Percentiles rank a stretch among this genome's conserved stretches.
phyloP scores from a whole-genome alignment of 257 asterid genomes.

The Solanum virginianum region DNA sequence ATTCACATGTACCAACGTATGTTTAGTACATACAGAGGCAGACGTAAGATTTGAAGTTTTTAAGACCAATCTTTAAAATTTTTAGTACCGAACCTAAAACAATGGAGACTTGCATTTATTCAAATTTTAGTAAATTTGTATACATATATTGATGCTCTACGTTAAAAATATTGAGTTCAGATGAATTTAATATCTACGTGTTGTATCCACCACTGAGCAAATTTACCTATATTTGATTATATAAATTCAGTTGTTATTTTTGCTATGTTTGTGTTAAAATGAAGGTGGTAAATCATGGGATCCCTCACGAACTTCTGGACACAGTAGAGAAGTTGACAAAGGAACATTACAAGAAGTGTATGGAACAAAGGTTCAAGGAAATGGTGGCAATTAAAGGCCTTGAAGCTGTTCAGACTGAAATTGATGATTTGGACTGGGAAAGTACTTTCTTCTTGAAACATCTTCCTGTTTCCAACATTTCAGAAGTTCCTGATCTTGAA shows the following conservation, averaged over 20 bases:
- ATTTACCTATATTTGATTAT: background rate
- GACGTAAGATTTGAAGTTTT: background rate
- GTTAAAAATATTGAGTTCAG: background rate
- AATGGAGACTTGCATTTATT: no score
- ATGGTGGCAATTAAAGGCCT: slow-evolving; percentile 58
- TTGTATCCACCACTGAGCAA: background rate
- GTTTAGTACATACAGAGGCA: rapidly evolving
- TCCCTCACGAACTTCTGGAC: slow-evolving; percentile 45
- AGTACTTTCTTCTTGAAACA: slow-evolving; percentile 55
- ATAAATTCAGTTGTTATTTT: background rate
- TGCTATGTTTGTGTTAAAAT: background rate
- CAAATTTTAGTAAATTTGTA: background rate
- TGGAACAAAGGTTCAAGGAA: slow-evolving; percentile 53
- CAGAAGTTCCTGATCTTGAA: slow-evolving; percentile 57
- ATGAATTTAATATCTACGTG: background rate
- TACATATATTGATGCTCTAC: background rate
- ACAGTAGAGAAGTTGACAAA: slow-evolving; percentile 53
- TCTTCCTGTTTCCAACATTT: slow-evolving; percentile 53
- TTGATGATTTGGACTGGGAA: slow-evolving; percentile 56
- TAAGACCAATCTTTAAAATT: background rate
- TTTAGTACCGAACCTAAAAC: no score
- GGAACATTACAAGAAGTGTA: slow-evolving; percentile 43
- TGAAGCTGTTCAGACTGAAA: slow-evolving; percentile 41
- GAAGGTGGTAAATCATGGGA: slow-evolving; percentile 49
- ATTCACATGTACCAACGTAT: background rate